Base-by-base conservation (phyloP, 2,329 filamentous ascomycete genomes). In the Xylariaceae sp. region DNA sequence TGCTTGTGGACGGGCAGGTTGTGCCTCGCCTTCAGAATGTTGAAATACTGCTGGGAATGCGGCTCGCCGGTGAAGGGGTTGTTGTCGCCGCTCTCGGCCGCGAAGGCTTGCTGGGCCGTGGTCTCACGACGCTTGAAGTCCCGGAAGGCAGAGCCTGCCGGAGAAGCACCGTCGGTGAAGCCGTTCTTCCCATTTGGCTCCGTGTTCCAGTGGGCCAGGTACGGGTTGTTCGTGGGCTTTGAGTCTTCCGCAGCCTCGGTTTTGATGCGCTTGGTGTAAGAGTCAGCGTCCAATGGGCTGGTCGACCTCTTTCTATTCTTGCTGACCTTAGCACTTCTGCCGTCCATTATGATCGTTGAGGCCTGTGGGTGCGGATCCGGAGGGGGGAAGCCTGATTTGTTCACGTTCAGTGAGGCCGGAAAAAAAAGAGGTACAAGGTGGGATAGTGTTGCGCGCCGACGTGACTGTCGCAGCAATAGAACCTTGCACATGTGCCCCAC, bases 1-100 rank as follows among this genome's bases (percentile, higher is more conserved):
- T 98, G 92, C 55, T 87, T 81, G 61, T 94, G 81, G 27, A 98
- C 92, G 11, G 92, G 92, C 40, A 98, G 73, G 49, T 88, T 81
- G 55, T 89, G 77, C 49, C 92, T 75, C 35, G 75, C 76, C 64
- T 90, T 76, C 51, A 98, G 66, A 55, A 98, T 98, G 52, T 79
- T 77, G 60, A 95, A 87, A 68, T 98, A 98, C 53, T 83, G 78
- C 47, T 78, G 72, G 29, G 87, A 88, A 51, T 94, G 80, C 11
- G 77, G 68, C 37, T 73, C 67, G 40, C 80, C 79, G 31, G 80
- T 98, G 68, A 95, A 95, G 15, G 90, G 82, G 56, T 95, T 98
- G 47, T 70, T 61, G 14, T 87, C 81, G 11, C 80, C 76, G 62
- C 94, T 77, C 64, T 98, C 92, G 3, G 80, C 82, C 50, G 68